Base-by-base conservation (phyloP, 495 filamentous ascomycete species). In the Hypoxylon subgilvum region DNA sequence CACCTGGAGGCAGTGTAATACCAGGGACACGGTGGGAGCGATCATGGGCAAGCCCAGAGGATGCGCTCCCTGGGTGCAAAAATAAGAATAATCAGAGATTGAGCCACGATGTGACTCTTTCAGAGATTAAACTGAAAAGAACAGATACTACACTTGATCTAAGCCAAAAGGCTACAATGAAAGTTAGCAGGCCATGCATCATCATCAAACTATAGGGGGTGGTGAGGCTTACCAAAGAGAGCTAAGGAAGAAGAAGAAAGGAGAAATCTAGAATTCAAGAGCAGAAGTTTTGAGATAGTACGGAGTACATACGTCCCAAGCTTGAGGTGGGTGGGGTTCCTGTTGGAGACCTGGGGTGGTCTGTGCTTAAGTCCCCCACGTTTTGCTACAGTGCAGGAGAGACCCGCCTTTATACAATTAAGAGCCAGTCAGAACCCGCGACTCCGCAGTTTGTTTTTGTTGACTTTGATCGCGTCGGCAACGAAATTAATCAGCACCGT, bases 91-190 rank as follows among this genome's bases (percentile, higher is more conserved):
- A 88, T 86, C 82, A 83, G 76, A n/a, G 51, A 66, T 49, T 44
- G 52, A 50, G 39, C 48, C 55, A 30, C 25, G 12, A 28, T 66
- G 18, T 16, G 48, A 61, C 64, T 71, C 68, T 83, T 80, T 80
- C 80, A 83, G 81, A 81, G 77, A 83, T 92, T 91, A 92, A 91
- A 91, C 88, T 92, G 87, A 91, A 90, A 92, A 95, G 90, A 93
- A 92, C 90, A 95, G 90, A 94, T 95, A 92, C 90, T 92, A 93
- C 89, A 93, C 89, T 92, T 93, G 90, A 94, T 93, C 90, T 93
- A 87, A 88, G 85, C 86, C 86, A 87, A 84, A 83, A 82, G 83
- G 84, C 80, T 52, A 52, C 28, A 18, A 17, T 5, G 30, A 13
- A 28, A 52, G 22, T 55, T 55, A 55, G 51, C 25, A 52, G 16